These are phyloP conservation scores for Starmera caribaea DNA, from an alignment of 805 yeast genomes.

Conservation along the genomic window DNA sequence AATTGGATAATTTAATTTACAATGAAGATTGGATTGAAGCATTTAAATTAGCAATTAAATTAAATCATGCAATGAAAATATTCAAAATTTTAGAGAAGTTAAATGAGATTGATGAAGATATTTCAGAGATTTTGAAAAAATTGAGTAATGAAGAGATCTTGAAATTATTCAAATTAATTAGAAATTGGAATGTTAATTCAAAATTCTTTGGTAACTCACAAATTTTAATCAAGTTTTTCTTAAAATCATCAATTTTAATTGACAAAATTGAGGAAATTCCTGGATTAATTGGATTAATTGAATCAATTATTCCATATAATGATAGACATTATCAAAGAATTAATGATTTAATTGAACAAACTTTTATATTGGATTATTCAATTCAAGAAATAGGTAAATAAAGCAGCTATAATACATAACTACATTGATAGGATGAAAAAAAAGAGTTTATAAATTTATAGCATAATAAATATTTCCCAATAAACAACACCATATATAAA, in stretches of 20 bases:
- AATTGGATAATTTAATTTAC: slow-evolving; percentile 62
- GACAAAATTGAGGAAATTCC: slow-evolving; percentile 52
- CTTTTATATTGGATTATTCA: slow-evolving; percentile 77
- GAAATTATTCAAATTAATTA: slow-evolving; percentile 57
- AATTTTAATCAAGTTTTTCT: slow-evolving; percentile 55
- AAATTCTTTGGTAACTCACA: slow-evolving; percentile 76
- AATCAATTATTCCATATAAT: slow-evolving; percentile 77
- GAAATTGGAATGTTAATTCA: slow-evolving; percentile 94
- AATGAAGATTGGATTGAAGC: slow-evolving; percentile 83
- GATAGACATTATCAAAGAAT: slow-evolving; percentile 75
- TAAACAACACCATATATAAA: no score
- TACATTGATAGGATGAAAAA: no score
- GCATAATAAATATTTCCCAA: no score
- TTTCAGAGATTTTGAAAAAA: slow-evolving; percentile 32
- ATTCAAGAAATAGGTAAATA: slow-evolving; percentile 54
- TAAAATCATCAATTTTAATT: slow-evolving; percentile 39
- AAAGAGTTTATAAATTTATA: no score
- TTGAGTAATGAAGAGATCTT: slow-evolving; percentile 53
- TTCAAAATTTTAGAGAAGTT: slow-evolving; percentile 59
- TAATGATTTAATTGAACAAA: slow-evolving; percentile 76
- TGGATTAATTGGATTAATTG: slow-evolving; percentile 59
- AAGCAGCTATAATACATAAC: no score
- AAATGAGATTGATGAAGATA: no score
- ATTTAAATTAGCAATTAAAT: slow-evolving; percentile 70
- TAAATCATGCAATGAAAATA: slow-evolving; percentile 85